phyloP scores from a whole-genome alignment of 1,284 basidiomycete species.

The Ganoderma lingzhi region DNA sequence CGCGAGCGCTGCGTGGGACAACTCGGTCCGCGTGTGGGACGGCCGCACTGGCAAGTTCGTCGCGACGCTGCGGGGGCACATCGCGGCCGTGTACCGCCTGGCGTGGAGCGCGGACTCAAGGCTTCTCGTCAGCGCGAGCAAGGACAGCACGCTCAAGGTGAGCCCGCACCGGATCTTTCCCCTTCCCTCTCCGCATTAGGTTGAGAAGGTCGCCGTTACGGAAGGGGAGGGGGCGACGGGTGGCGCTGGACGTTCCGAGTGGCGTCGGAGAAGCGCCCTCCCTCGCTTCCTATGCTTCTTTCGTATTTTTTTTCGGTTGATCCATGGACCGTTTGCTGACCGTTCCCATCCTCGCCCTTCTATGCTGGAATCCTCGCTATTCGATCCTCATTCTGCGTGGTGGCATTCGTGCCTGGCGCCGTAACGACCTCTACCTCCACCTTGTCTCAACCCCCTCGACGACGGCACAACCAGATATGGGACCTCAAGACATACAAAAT shows the following conservation, averaged over 20 bases:
- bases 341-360: neutral
- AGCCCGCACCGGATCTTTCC: conserved; percentile 34
- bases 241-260: neutral
- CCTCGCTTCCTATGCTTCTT: conserved; percentile 1
- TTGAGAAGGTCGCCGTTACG: neutral
- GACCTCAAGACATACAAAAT: conserved; percentile 95
- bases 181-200: neutral
- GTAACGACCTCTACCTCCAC: neutral
- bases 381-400: neutral
- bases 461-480: conserved; percentile 73
- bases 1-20: conserved; percentile 93
- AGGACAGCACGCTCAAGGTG: conserved; percentile 96
- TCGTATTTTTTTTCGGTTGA: neutral
- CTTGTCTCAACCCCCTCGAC: neutral
- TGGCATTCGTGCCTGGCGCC: conserved; percentile 3
- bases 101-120: conserved; percentile 96
- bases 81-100: conserved; percentile 93
- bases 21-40: conserved; percentile 94
- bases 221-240: neutral
- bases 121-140: conserved; percentile 92
- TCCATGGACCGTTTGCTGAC: conserved; percentile 5
- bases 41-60: conserved; percentile 93
- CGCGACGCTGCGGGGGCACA: conserved; percentile 91
- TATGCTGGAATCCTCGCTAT: neutral
- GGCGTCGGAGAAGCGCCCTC: neutral